Conservation (phyloP, 2,329 filamentous ascomycete species). For the Aciculosporium take region DNA sequence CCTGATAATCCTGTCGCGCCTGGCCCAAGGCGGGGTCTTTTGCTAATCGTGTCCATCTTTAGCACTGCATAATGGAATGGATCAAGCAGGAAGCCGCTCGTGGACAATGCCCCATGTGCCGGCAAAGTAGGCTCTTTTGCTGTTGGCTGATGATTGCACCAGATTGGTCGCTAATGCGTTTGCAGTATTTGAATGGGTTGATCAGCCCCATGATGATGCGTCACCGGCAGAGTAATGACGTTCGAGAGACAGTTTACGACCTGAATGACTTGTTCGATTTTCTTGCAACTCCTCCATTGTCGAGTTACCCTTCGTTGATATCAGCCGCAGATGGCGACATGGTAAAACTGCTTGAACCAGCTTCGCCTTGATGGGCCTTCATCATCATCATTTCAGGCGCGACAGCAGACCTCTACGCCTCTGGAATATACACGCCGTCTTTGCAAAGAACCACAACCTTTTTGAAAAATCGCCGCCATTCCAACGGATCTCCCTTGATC, state of each 20-base stretch:
- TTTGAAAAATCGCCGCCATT: conserved; percentile 96
- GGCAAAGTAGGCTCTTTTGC: conserved; percentile 55
- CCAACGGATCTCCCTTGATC: conserved; percentile 84
- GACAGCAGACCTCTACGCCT: conserved; percentile 18
- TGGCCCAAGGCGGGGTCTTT: background rate
- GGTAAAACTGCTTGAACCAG: background rate
- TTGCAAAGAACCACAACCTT: conserved; percentile 79
- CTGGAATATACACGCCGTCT: conserved; percentile 56
- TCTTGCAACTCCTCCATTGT: background rate
- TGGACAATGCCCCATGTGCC: conserved; percentile 94
- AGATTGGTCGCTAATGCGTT: background rate
- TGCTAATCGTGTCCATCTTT: conserved; percentile 1
- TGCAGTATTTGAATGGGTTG: conserved; percentile 27
- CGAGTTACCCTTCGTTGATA: background rate
- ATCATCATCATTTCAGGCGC: background rate
- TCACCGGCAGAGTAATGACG: conserved; percentile 15
- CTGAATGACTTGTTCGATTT: background rate
- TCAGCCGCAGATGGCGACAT: background rate
- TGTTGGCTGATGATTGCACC: background rate
- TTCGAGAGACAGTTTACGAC: background rate
- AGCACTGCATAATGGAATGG: conserved; percentile 96
- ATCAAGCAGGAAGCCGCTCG: conserved; percentile 88
- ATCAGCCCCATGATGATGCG: conserved; percentile 19
- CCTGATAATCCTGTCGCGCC: background rate
- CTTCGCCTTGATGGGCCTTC: background rate